Evolutionary conservation across 2,329 filamentous ascomycete species (phyloP).

Genomic region (Dactylonectria estremocensis): DNA sequence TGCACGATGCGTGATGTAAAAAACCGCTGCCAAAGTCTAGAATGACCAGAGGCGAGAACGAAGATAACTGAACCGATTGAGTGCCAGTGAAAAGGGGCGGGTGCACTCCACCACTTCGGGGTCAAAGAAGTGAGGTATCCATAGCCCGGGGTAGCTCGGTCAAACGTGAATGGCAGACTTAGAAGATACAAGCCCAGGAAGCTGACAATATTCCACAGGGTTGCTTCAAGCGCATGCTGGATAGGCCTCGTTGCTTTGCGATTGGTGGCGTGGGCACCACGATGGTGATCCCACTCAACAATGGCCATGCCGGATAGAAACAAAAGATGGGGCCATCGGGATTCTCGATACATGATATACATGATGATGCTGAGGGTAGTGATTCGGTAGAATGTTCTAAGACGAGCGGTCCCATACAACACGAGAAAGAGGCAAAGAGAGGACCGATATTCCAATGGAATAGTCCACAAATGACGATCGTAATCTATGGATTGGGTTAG

Average conservation of each 20-base stretch:
- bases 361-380: conserved; percentile 59
- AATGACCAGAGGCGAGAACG: conserved; percentile 65
- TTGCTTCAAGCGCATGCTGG: not conserved
- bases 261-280: conserved; percentile 58
- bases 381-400: conserved; percentile 60
- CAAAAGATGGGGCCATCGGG: conserved; percentile 69
- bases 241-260: conserved; percentile 6
- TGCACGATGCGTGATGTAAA: conserved; percentile 66
- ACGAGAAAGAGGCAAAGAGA: conserved; percentile 71
- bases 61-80: conserved; percentile 67
- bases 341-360: conserved; percentile 62
- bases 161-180: too few relatives aligned
- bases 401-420: conserved; percentile 64
- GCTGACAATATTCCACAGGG: conserved; percentile 59
- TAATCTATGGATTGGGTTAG: conserved; percentile 49
- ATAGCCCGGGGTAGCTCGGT: conserved; percentile 70
- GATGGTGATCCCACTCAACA: conserved; percentile 68
- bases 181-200: conserved; percentile 68
- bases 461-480: conserved; percentile 75
- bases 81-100: too few relatives aligned
- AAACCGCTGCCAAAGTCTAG: conserved; percentile 62
- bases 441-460: conserved; percentile 72
- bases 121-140: conserved; percentile 62
- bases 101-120: conserved; percentile 64
- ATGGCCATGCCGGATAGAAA: conserved; percentile 69